Evolutionary conservation across 805 yeast genomes (phyloP).

Genomic region (Wickerhamiella allomyrinae): DNA sequence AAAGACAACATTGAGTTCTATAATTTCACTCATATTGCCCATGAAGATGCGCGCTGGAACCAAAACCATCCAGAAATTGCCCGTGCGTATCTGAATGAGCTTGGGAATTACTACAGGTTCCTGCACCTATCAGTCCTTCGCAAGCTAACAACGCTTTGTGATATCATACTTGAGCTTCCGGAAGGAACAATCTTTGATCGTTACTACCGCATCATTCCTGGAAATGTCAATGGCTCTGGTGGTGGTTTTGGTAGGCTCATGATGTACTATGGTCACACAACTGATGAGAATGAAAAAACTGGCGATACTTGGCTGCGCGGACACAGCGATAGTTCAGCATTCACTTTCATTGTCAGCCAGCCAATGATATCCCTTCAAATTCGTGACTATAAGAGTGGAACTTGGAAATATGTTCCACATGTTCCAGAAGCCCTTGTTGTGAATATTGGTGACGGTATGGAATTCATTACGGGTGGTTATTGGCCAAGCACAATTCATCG

Average conservation of each 20-base stretch:
- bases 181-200: slow-evolving; percentile 31
- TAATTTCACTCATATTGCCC: slow-evolving; percentile 30
- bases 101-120: slow-evolving; percentile 27
- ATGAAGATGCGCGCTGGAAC: slow-evolving; percentile 22
- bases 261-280: slow-evolving; percentile 26
- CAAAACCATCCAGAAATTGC: slow-evolving; percentile 31
- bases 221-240: slow-evolving; percentile 27
- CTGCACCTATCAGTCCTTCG: slow-evolving; percentile 29
- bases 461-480: slow-evolving; percentile 32
- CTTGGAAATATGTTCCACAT: slow-evolving; percentile 28
- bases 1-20: slow-evolving; percentile 33
- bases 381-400: slow-evolving; percentile 25
- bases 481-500: slow-evolving; percentile 35
- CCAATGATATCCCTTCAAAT: slow-evolving; percentile 30
- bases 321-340: slow-evolving; percentile 33
- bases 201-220: slow-evolving; percentile 25
- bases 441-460: slow-evolving; percentile 32
- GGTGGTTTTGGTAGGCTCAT: slow-evolving; percentile 30
- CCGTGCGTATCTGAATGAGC: slow-evolving; percentile 28
- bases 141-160: slow-evolving; percentile 30
- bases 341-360: slow-evolving; percentile 30
- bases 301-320: slow-evolving; percentile 34
- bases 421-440: slow-evolving; percentile 28
- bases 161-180: slow-evolving; percentile 33
- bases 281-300: slow-evolving; percentile 23